Base-by-base conservation (phyloP, 129 eudicot genomes). In the Flaveria robusta region DNA sequence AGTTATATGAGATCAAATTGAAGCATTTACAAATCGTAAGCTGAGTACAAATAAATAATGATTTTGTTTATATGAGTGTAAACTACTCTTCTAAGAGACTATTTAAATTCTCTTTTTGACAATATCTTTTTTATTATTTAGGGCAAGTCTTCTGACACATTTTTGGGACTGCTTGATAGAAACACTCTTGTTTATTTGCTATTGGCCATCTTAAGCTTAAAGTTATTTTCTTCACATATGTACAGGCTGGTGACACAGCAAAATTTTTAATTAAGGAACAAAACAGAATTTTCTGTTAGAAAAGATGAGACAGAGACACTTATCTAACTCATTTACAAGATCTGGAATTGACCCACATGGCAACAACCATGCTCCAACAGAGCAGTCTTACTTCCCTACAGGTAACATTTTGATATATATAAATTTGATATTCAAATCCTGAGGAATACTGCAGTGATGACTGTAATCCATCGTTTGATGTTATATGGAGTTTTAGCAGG, bases 251-350 rank as follows among this genome's bases (percentile, higher is more conserved):
- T 37, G 13, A 12, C 42, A 74, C 58, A 16, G 74, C 49, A 34
- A 39, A 51, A 39, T 77, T 51, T 51, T 22, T 19, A 22, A 22
- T 51, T 65, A 37, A 65, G 47, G 15, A 16, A 54, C 62, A 55
- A 71, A 66, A 34, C 51, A 79, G 39, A 52, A 58, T 43, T 34
- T 41, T 49, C 45, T 79, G 66, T 66, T 26, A 45, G 46, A 58
- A 60, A 55, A n/a, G 56, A 86, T 86, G 90, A 85, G 87, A 75
- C 87, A 73, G 77, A 46, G 87, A 46, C 75, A 80, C 83, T 77
- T 73, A 47, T 68, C 90, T 46, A 71, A 80, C 78, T 67, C 83
- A 29, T 83, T 74, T 37, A 55, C 83, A 29, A 37, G 83, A 76
- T 59, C 79, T 18, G 85, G 77, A 67, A 34, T 39, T 23, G 81